Percentiles rank a stretch among this genome's conserved stretches.
Conservation (phyloP, 2,329 filamentous ascomycete species). For the Ophiosphaerella korrae region DNA sequence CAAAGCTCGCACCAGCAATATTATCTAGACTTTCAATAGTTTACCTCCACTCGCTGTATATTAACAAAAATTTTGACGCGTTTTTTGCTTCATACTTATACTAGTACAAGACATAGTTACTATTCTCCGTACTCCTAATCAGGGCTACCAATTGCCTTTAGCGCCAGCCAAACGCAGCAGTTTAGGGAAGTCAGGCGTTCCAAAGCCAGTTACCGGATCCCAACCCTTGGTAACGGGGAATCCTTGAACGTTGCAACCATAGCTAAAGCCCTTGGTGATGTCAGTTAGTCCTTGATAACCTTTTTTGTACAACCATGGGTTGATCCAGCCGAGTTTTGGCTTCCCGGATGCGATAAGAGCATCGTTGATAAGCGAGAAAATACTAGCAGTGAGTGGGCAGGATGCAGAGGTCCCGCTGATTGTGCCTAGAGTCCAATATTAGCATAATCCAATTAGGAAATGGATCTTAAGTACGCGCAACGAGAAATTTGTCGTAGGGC, state of each 20-base stretch:
- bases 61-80: too few relatives aligned
- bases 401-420: slow-evolving; percentile 62
- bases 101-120: neutral
- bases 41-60: too few relatives aligned
- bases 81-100: too few relatives aligned
- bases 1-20: too few relatives aligned
- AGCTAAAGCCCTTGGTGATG: slow-evolving; percentile 44
- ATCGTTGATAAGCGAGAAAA: slow-evolving; percentile 68
- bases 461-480: too few relatives aligned
- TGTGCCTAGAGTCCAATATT: slow-evolving; percentile 4
- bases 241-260: slow-evolving; percentile 47
- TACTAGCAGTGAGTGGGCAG: slow-evolving; percentile 62
- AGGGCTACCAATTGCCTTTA: slow-evolving; percentile 10
- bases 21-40: too few relatives aligned
- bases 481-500: neutral
- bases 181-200: slow-evolving; percentile 39
- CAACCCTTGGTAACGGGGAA: slow-evolving; percentile 44
- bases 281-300: slow-evolving; percentile 58
- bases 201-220: slow-evolving; percentile 47
- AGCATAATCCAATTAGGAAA: neutral
- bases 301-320: slow-evolving; percentile 63
- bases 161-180: slow-evolving; percentile 31
- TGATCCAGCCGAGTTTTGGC: slow-evolving; percentile 61
- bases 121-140: neutral
- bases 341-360: slow-evolving; percentile 58